Evolutionary conservation across 2,329 filamentous ascomycete species (phyloP).

Genomic region (Penicillium sp.): DNA sequence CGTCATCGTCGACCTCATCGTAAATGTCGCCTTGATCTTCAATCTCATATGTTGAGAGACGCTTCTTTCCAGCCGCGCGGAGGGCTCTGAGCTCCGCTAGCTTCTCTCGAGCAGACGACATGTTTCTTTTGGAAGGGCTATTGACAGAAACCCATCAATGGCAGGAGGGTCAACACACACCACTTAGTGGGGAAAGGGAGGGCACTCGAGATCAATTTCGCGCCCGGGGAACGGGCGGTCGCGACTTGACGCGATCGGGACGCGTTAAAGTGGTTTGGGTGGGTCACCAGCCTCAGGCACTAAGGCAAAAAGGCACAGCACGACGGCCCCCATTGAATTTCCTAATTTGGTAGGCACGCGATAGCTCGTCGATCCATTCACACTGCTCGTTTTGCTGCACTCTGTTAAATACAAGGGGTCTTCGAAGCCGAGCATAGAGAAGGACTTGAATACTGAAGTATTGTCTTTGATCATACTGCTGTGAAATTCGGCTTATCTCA

Average conservation of each 20-base stretch:
- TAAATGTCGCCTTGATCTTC: slow-evolving; percentile 80
- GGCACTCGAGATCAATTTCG: slow-evolving; percentile 9
- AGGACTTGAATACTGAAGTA: too few species aligned
- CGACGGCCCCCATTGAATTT: too few species aligned
- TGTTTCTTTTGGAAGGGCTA: slow-evolving; percentile 13
- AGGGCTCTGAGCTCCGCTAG: slow-evolving; percentile 74
- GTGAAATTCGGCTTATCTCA: too few species aligned
- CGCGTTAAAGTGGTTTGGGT: slow-evolving; percentile 18
- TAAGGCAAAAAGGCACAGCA: too few species aligned
- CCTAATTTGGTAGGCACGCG: too few species aligned
- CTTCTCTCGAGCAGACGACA: slow-evolving; percentile 31
- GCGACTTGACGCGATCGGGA: slow-evolving; percentile 13
- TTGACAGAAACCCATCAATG: slow-evolving; percentile 13
- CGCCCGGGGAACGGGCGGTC: slow-evolving; percentile 8
- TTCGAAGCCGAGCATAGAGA: too few species aligned
- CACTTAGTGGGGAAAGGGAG: slow-evolving; percentile 18
- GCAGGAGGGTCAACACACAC: slow-evolving; percentile 4
- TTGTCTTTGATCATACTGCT: too few species aligned
- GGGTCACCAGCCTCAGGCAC: neutral
- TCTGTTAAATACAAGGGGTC: too few species aligned
- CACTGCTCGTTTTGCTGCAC: too few species aligned
- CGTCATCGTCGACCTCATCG: slow-evolving; percentile 93
- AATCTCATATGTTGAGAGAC: slow-evolving; percentile 78
- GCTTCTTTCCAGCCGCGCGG: slow-evolving; percentile 84
- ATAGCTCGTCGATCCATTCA: too few species aligned